These are phyloP conservation scores for Hymenoscyphus fraxineus DNA, from an alignment of 2,329 filamentous ascomycete genomes.

Conservation along the genomic window DNA sequence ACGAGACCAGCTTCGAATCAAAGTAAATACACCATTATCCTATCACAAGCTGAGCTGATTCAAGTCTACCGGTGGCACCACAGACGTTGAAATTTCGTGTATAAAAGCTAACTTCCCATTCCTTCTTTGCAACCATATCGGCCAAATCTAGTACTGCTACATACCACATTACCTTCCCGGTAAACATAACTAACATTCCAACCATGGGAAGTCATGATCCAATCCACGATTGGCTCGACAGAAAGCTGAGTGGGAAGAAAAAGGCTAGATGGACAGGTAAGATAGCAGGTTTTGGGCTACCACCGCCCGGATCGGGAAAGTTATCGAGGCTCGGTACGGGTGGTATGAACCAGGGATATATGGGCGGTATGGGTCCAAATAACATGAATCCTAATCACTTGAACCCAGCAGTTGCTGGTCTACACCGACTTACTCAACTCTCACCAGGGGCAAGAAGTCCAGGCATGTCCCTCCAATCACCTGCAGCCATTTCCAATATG, in stretches of 20 bases:
- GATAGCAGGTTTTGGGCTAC: background rate
- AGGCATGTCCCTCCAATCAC: background rate
- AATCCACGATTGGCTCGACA: background rate
- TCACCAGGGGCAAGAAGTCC: background rate
- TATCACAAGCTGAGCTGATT: background rate
- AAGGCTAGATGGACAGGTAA: background rate
- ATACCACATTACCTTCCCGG: background rate
- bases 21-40: background rate
- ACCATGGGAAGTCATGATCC: background rate
- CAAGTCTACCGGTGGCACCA: background rate
- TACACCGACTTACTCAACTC: background rate
- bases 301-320: background rate
- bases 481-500: background rate
- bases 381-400: too few relatives aligned
- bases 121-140: background rate
- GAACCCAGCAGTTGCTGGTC: too few relatives aligned
- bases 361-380: too few relatives aligned
- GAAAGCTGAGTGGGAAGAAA: background rate
- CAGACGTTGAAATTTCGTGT: background rate
- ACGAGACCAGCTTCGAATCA: background rate
- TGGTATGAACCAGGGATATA: background rate
- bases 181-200: background rate
- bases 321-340: background rate
- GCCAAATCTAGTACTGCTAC: background rate
- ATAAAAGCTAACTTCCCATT: background rate